phyloP scores from a whole-genome alignment of 495 filamentous ascomycete genomes.

The Apodospora peruviana region DNA sequence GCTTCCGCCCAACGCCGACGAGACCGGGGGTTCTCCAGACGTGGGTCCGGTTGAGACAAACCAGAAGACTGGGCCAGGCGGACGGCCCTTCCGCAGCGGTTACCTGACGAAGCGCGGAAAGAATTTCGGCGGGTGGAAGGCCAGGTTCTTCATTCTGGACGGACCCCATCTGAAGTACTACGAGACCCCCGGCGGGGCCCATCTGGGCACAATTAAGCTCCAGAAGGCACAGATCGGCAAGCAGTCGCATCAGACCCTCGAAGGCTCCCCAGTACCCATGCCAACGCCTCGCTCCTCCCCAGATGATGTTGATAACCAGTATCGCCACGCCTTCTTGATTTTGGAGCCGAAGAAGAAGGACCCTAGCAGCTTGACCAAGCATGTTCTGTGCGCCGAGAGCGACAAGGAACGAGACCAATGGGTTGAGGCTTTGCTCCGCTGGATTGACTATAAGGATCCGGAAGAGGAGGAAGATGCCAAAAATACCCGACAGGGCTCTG shows the following conservation, averaged over 20 bases:
- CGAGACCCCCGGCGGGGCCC: constrained; percentile 78
- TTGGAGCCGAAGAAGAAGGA: constrained; percentile 96
- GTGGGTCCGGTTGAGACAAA: constrained; percentile 30
- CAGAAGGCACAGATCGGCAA: constrained; percentile 90
- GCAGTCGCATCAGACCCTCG: constrained; percentile 59
- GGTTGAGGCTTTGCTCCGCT: constrained; percentile 84
- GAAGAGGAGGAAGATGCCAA: constrained; percentile 45
- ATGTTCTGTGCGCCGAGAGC: constrained; percentile 92
- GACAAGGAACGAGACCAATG: constrained; percentile 89
- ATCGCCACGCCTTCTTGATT: constrained; percentile 92
- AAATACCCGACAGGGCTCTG: constrained; percentile 23
- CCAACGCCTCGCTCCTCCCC: constrained; percentile 38
- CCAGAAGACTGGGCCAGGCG: constrained; percentile 49
- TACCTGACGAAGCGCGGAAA: constrained; percentile 96
- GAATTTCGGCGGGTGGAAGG: constrained; percentile 99
- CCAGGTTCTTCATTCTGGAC: constrained; percentile 86
- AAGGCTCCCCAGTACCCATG: constrained; percentile 54
- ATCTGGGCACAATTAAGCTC: constrained; percentile 90
- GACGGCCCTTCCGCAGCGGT: constrained; percentile 71
- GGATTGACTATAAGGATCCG: constrained; percentile 70
- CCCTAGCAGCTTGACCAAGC: constrained; percentile 80
- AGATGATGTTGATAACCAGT: constrained; percentile 82
- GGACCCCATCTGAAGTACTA: constrained; percentile 87
- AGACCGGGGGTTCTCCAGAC: constrained; percentile 45
- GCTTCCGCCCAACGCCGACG: constrained; percentile 68